Percentiles rank a stretch among this genome's conserved stretches.
Evolutionary conservation across 2,329 filamentous ascomycete genomes (phyloP).

Genomic region (Bipolaris victoriae): DNA sequence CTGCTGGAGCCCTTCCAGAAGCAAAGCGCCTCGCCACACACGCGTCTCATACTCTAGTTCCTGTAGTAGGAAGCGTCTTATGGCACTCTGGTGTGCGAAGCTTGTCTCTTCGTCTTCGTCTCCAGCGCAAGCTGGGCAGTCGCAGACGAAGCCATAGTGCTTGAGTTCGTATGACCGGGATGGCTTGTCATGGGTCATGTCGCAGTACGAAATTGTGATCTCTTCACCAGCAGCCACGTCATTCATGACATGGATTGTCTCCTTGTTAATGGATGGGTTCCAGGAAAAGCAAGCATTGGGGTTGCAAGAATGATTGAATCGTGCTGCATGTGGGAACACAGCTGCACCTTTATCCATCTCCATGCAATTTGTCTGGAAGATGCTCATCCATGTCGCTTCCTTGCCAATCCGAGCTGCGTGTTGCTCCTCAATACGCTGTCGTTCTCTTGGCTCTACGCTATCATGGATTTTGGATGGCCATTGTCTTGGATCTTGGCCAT

Average conservation of each 20-base stretch:
- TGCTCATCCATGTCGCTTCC: slow-evolving; percentile 33
- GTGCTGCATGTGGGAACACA: slow-evolving; percentile 46
- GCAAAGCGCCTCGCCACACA: slow-evolving; percentile 18
- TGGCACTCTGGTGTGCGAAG: slow-evolving; percentile 36
- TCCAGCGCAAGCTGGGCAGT: slow-evolving; percentile 46
- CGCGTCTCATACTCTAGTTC: slow-evolving; percentile 43
- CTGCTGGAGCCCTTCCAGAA: slow-evolving; percentile 23
- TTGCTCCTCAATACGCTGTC: slow-evolving; percentile 38
- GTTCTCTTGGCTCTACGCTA: slow-evolving; percentile 24
- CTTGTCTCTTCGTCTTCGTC: slow-evolving; percentile 36
- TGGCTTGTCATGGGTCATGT: slow-evolving; percentile 40
- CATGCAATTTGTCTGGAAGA: slow-evolving; percentile 54
- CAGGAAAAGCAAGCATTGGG: slow-evolving; percentile 50
- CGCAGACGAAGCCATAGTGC: slow-evolving; percentile 48
- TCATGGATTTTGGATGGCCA: slow-evolving; percentile 39
- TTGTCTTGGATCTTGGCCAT: slow-evolving; percentile 33
- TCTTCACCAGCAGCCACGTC: slow-evolving; percentile 47
- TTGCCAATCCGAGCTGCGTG: slow-evolving; percentile 37
- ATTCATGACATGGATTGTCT: slow-evolving; percentile 45
- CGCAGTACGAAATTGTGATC: slow-evolving; percentile 48
- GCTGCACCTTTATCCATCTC: slow-evolving; percentile 40
- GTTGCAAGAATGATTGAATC: slow-evolving; percentile 52
- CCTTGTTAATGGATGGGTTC: slow-evolving; percentile 37
- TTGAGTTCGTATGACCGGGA: slow-evolving; percentile 41
- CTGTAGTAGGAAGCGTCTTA: slow-evolving; percentile 40